phyloP scores from a whole-genome alignment of 2,329 filamentous ascomycete genomes.

The Talaromyces funiculosus region DNA sequence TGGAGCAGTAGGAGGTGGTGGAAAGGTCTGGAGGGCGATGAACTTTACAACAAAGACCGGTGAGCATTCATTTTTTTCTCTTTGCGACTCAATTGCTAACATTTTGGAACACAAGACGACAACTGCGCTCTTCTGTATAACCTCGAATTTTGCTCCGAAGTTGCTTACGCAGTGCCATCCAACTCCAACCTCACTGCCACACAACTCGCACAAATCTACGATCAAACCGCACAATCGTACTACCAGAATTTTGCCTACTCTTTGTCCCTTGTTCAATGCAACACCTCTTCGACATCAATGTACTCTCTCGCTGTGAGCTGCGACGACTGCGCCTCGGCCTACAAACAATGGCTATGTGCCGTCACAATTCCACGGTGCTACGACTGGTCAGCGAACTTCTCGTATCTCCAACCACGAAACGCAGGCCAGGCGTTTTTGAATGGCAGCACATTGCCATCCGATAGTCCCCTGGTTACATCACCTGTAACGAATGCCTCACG shows the following conservation, averaged over 20 bases:
- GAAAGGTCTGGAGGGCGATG: conserved; percentile 65
- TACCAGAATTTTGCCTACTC: conserved; percentile 76
- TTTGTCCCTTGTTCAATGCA: conserved; percentile 78
- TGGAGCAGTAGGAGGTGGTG: conserved; percentile 63
- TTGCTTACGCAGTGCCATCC: conserved; percentile 85
- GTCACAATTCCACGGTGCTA: conserved; percentile 89
- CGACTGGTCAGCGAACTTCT: conserved; percentile 60
- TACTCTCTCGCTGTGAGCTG: conserved; percentile 80
- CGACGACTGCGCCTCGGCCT: conserved; percentile 68
- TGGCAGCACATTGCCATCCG: conserved; percentile 49
- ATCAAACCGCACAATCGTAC: conserved; percentile 62
- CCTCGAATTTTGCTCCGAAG: conserved; percentile 80
- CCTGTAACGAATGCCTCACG: conserved; percentile 55
- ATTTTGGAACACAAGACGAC: conserved; percentile 47
- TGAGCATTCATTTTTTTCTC: conserved; percentile 37
- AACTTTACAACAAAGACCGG: conserved; percentile 73
- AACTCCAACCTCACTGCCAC: conserved; percentile 62
- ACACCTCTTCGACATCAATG: conserved; percentile 63
- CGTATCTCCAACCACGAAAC: conserved; percentile 64
- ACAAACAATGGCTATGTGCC: conserved; percentile 93
- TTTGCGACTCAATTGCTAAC: neutral
- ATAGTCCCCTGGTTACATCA: conserved; percentile 26
- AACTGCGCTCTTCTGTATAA: conserved; percentile 85
- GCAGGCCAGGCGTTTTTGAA: conserved; percentile 66
- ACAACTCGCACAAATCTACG: conserved; percentile 67